Conservation (phyloP, 352 stramenopile species). For the Pythium rhizo-oryzae region DNA sequence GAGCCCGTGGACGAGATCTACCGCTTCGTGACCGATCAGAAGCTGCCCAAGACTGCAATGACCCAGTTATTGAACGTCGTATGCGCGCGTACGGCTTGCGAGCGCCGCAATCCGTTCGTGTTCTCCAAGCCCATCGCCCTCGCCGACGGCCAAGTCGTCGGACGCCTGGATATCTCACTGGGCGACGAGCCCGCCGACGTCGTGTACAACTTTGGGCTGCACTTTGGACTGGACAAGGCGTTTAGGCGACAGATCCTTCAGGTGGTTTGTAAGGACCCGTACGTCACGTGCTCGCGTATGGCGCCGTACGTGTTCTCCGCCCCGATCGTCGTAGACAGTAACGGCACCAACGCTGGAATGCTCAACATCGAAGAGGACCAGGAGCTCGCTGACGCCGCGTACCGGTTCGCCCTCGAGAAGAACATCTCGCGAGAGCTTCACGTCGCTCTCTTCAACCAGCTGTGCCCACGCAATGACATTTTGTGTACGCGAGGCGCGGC, state of each 20-base stretch:
- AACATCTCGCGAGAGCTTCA: conserved; percentile 57
- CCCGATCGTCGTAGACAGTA: conserved; percentile 55
- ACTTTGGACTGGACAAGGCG: conserved; percentile 38
- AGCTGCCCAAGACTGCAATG: conserved; percentile 35
- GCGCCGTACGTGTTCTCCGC: conserved; percentile 51
- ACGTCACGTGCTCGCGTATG: conserved; percentile 55
- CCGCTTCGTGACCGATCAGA: conserved; percentile 61
- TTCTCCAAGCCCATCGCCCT: conserved; percentile 51
- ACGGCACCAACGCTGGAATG: conserved; percentile 39
- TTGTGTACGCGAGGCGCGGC: conserved; percentile 64
- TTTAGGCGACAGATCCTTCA: conserved; percentile 49
- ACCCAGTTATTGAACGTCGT: conserved; percentile 45
- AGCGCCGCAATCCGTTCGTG: conserved; percentile 45
- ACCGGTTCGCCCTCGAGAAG: conserved; percentile 48
- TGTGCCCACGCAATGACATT: conserved; percentile 59
- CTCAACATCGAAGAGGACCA: conserved; percentile 62
- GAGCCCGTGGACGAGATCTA: conserved; percentile 77
- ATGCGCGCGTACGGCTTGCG: conserved; percentile 42
- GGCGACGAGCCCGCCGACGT: conserved; percentile 58
- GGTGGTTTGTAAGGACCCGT: conserved; percentile 53
- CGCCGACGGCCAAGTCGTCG: conserved; percentile 37
- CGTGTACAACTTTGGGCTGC: conserved; percentile 47
- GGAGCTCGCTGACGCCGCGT: conserved; percentile 71
- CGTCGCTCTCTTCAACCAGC: conserved; percentile 48
- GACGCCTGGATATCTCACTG: conserved; percentile 50